Base-by-base conservation (phyloP, 768 basidiomycete genomes). In the Tulasnella sp. region DNA sequence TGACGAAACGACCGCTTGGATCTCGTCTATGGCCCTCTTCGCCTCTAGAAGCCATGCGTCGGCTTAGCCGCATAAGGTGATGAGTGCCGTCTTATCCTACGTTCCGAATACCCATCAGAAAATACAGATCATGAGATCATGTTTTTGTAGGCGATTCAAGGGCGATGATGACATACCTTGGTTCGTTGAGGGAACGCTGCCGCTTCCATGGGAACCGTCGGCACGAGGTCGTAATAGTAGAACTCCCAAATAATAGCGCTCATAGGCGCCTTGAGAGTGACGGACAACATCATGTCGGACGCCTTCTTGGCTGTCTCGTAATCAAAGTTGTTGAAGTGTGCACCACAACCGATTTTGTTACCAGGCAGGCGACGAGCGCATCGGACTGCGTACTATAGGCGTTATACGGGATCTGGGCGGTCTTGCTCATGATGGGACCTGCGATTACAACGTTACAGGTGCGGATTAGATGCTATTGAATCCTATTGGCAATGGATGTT, bases 171-270 rank as follows among this genome's bases (percentile, higher is more conserved):
- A n/a, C n/a, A n/a, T n/a, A n/a, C n/a, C n/a, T n/a, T n/a, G n/a
- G n/a, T n/a, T n/a, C 13, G 15, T n/a, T n/a, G 41, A 43, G 41
- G 19, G 41, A 43, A 43, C 11, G 41, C 11, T 43, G 41, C 42
- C 15, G n/a, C 41, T 43, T 43, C 41, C 10, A 43, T 10, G 10
- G 41, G 11, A 10, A n/a, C 11, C 10, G n/a, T 7, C 34, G 34
- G 1, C 15, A 55, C 7, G 9, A 32, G 51, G 7, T 32, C 52
- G 13, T n/a, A 41, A 15, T 26, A 5, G 27, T 32, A 52, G 58
- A 32, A 42, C 41, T 60, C 58, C 29, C 27, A 52, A 15, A 60
- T 38, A n/a, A 60, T 50, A 11, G 29, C 15, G 5, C 49, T 30
- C 21, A 15, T n/a, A 1, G 56, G 34, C 4, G 56, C 56, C 11